Base-by-base conservation (phyloP, 768 basidiomycete genomes). In the Tylopilus rubrobrunneus region DNA sequence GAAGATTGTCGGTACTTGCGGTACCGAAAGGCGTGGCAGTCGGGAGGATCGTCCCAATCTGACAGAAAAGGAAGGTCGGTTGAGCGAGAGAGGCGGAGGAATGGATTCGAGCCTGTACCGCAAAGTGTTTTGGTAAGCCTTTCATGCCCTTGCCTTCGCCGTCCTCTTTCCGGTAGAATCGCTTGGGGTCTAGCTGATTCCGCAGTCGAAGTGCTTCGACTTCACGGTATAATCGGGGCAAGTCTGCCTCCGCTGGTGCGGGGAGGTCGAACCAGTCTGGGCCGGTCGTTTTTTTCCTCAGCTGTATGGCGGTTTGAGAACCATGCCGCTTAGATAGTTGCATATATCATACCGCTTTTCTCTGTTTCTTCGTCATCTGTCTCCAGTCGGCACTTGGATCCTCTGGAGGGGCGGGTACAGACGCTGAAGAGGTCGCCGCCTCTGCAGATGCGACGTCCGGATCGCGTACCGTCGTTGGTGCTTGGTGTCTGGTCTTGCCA, bases 141-240 rank as follows among this genome's bases (percentile, higher is more conserved):
- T 89, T 90, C 67, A 88, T 83, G 15, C 90, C 90, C 62, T 87
- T 87, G 10, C 87, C 83, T 70, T 94, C 89, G 5, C 89, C 87
- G 54, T 87, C 86, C 44, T 93, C 89, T 68, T 90, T 93, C 56
- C 84, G 76, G 72, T 94, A 91, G 73, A 95, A 95, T 21, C 90
- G 81, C 67, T 96, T 97, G 17, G 92, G 92, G 63, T 97, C 94
- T 19, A 97, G 79, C 53, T 92, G 87, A 65, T 92, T 92, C 47
- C 87, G 82, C 45, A 97, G 74, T 29, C 92, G 86, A 52, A 95
- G 74, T 0, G 94, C 87, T 66, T 95, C 89, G 11, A 92, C 86
- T 73, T 97, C 92, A 48, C 88, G 86, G 62, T 92, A 73, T 39
- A 94, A 70, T 36, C 83, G 79, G 34, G 91, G 89, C 15, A 91